Percentiles rank a stretch among this genome's conserved stretches.
Conservation (phyloP, 1,284 basidiomycete species). For the Lignosus rhinocerotis region DNA sequence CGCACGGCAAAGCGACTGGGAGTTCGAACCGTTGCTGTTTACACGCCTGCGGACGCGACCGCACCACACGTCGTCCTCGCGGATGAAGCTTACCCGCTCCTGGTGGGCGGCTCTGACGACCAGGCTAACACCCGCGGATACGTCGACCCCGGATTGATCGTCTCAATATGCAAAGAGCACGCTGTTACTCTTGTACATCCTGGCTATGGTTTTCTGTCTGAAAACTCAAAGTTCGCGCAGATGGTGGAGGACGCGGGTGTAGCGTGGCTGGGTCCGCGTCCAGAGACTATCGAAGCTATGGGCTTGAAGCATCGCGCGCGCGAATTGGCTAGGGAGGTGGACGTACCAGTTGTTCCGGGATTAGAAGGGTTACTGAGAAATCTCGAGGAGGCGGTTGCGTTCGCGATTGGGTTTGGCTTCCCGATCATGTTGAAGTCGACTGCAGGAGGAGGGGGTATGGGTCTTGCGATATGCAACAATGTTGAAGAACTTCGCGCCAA, state of each 20-base stretch:
- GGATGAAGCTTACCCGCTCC: conserved; percentile 46
- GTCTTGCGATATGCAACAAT: conserved; percentile 56
- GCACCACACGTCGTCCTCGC: conserved; percentile 56
- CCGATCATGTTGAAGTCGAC: conserved; percentile 73
- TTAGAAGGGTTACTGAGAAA: conserved; percentile 47
- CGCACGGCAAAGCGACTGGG: conserved; percentile 51
- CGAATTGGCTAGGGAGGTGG: conserved; percentile 47
- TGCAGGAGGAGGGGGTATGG: conserved; percentile 74
- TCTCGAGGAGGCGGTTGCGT: conserved; percentile 44
- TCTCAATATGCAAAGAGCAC: conserved; percentile 46
- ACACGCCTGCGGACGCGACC: conserved; percentile 54
- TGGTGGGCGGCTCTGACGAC: conserved; percentile 21
- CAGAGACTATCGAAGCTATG: conserved; percentile 54
- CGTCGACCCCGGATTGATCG: conserved; percentile 41
- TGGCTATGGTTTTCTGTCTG: conserved; percentile 70
- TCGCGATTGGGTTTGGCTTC: conserved; percentile 50
- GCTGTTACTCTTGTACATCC: conserved; percentile 61
- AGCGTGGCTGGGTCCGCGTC: conserved; percentile 61
- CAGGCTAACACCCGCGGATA: conserved; percentile 39
- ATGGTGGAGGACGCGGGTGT: conserved; percentile 49
- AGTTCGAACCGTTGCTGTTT: conserved; percentile 52
- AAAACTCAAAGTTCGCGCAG: conserved; percentile 60
- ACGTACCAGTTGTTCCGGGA: conserved; percentile 59
- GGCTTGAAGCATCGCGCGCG: conserved; percentile 67
- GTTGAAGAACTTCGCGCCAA: conserved; percentile 41